Percentiles rank a stretch among this genome's conserved stretches.
These are phyloP conservation scores for Adenanthera pavonina DNA, from an alignment of 306 rosid species.

Conservation along the genomic window DNA sequence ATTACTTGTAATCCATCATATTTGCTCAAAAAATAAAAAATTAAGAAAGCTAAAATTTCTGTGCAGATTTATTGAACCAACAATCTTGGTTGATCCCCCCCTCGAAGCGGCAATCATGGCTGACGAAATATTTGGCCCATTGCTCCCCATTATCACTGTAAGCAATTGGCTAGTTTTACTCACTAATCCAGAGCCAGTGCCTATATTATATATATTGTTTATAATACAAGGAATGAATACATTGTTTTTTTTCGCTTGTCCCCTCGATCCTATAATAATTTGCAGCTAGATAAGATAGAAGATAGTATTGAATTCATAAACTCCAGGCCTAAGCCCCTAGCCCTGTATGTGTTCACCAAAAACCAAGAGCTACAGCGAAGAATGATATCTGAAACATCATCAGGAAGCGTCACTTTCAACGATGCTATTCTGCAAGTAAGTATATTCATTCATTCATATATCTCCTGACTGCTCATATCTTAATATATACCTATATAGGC, in stretches of 20 bases:
- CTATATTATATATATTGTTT: too few species aligned
- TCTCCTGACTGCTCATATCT: neutral
- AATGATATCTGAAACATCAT: constrained; percentile 74
- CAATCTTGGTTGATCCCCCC: constrained; percentile 79
- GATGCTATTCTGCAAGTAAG: constrained; percentile 73
- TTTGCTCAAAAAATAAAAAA: neutral
- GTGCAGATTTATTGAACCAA: constrained; percentile 79
- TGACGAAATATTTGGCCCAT: constrained; percentile 82
- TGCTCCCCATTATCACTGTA: constrained; percentile 78
- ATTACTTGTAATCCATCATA: neutral
- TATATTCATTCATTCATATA: neutral
- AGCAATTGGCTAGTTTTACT: constrained; percentile 17
- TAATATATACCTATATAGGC: neutral
- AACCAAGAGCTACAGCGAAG: constrained; percentile 57
- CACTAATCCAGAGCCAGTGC: too few species aligned
- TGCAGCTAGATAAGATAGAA: constrained; percentile 74
- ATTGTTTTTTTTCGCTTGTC: too few species aligned
- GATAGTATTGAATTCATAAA: constrained; percentile 71
- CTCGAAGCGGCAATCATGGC: constrained; percentile 64
- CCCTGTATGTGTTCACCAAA: constrained; percentile 78
- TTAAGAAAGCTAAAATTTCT: neutral
- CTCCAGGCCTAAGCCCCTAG: constrained; percentile 74
- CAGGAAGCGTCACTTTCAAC: constrained; percentile 70
- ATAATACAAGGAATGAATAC: too few species aligned
- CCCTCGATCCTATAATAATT: neutral